Conservation (phyloP, 2,329 filamentous ascomycete genomes). For the Xylariaceae sp. region DNA sequence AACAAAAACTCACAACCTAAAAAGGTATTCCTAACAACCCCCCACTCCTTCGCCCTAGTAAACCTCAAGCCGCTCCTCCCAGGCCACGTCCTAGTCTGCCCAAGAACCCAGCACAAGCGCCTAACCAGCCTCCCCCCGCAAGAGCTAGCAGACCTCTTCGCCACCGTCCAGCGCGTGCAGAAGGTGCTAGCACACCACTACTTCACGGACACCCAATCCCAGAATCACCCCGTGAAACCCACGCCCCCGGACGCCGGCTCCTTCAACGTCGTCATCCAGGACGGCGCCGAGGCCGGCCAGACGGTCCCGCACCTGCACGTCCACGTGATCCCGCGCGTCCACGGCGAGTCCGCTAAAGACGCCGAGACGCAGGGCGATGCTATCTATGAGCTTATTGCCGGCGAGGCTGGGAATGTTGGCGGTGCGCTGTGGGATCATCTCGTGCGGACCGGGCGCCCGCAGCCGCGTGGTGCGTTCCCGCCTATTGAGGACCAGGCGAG, state of each 20-base stretch:
- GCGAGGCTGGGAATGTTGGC: slow-evolving; percentile 79
- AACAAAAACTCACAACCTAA: slow-evolving; percentile 1
- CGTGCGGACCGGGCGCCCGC: slow-evolving; percentile 36
- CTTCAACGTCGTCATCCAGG: slow-evolving; percentile 93
- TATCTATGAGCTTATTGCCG: slow-evolving; percentile 79
- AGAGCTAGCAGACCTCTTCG: slow-evolving; percentile 79
- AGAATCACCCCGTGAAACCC: slow-evolving; percentile 47
- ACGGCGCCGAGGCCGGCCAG: slow-evolving; percentile 85
- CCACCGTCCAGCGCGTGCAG: slow-evolving; percentile 78
- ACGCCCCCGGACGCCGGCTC: slow-evolving; percentile 60
- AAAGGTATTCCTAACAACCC: slow-evolving; percentile 82
- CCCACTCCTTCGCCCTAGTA: slow-evolving; percentile 79
- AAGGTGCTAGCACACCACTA: slow-evolving; percentile 63
- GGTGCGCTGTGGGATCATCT: slow-evolving; percentile 48
- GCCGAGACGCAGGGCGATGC: slow-evolving; percentile 27
- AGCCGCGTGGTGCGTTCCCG: slow-evolving; percentile 57
- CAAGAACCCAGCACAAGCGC: slow-evolving; percentile 63
- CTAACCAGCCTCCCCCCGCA: slow-evolving; percentile 67
- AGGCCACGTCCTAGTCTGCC: slow-evolving; percentile 88
- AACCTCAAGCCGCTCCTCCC: slow-evolving; percentile 94
- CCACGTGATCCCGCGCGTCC: slow-evolving; percentile 48
- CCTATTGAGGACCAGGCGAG: slow-evolving; percentile 68
- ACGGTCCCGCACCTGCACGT: slow-evolving; percentile 91
- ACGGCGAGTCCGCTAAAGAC: slow-evolving; percentile 30
- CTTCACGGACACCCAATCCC: slow-evolving; percentile 35